Percentiles rank a stretch among this genome's conserved stretches.
Evolutionary conservation across 768 basidiomycete species (phyloP).

Genomic region (Boletus patriciae): DNA sequence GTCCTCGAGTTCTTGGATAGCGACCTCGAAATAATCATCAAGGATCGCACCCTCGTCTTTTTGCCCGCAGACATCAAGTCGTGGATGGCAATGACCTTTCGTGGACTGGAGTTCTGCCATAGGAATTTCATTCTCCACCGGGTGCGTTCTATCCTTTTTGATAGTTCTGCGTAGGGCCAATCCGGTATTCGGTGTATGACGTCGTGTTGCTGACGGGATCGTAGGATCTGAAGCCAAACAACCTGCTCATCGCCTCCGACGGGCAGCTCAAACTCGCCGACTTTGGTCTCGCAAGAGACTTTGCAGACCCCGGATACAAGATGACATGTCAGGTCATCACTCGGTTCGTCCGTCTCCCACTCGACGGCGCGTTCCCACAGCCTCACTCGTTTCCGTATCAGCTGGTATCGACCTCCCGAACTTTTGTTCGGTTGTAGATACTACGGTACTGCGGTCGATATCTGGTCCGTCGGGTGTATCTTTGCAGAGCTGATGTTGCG

Average conservation of each 20-base stretch:
- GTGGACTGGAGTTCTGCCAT: slow-evolving; percentile 98
- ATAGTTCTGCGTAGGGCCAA: slow-evolving; percentile 12
- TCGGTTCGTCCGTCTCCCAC: slow-evolving; percentile 50
- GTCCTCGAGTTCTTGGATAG: slow-evolving; percentile 96
- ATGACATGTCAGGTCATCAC: slow-evolving; percentile 99
- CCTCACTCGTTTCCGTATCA: slow-evolving; percentile 31
- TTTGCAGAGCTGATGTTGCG: slow-evolving; percentile 97
- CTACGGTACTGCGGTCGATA: slow-evolving; percentile 90
- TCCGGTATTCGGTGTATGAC: slow-evolving; percentile 1
- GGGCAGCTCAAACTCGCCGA: slow-evolving; percentile 97
- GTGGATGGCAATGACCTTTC: slow-evolving; percentile 98
- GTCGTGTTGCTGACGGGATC: slow-evolving; percentile 12
- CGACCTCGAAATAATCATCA: slow-evolving; percentile 96
- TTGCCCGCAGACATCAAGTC: slow-evolving; percentile 95
- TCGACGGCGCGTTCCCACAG: not conserved
- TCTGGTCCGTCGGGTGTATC: slow-evolving; percentile 98
- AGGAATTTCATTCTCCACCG: slow-evolving; percentile 92
- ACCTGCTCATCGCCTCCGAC: slow-evolving; percentile 87
- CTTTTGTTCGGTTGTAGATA: slow-evolving; percentile 87
- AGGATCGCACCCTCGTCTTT: slow-evolving; percentile 89
- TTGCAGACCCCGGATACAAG: slow-evolving; percentile 89
- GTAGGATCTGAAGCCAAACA: slow-evolving; percentile 98
- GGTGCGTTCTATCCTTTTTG: slow-evolving; percentile 46
- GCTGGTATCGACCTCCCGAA: slow-evolving; percentile 98
- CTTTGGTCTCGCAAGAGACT: slow-evolving; percentile 97